Evolutionary conservation across 2,329 filamentous ascomycete genomes (phyloP), one percentile per base, ranked within the genome.

Genomic region (Aureobasidium subglaciale): DNA sequence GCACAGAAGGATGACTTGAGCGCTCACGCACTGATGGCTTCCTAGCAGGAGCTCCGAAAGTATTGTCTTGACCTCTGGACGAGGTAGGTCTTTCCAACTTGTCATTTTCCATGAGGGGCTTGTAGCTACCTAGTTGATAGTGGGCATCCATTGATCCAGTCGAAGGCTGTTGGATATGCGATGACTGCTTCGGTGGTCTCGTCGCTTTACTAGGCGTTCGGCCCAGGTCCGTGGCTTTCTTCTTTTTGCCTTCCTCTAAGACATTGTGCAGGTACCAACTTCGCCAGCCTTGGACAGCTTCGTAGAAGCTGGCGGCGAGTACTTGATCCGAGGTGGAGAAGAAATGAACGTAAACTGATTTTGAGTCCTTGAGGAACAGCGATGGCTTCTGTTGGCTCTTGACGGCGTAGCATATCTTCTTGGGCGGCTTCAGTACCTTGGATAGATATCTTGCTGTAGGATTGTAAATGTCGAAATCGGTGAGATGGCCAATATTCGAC

Each of bases 401-500:
- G 63, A 97, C 79, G 0, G 90, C 91, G 64, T 88, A 92, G 71
- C 89, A 95, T 62, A 84, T 79, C 65, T 85, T 87, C 70, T 93
- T 95, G 0, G 92, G 92, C 1, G 90, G 86, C 64, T 86, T 90
- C 53, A 96, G 78, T 60, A 82, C 79, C 64, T 86, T 87, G 34
- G 82, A 77, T 60, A 83, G 72, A 61, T 89, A 84, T 41, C 82
- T 79, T 50, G 82, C 77, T 5, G 84, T 89, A 1, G 89, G 87
- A 1, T 78, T 82, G 71, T 96, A 96, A 46, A 96, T 87, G 66
- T 97, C 92, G 68, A 92, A 96, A 70, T 96, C 91, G 2, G 88
- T 90, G 45, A 97, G 70, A 70, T 95, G 90, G 68, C 89, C 96
- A 30, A 96, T 75, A 59, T 81, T 86, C 11, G 78, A 72, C 29